Percentiles rank a stretch among this genome's conserved stretches.
Conservation (phyloP, 2,329 filamentous ascomycete genomes). For the Emericellopsis atlantica region DNA sequence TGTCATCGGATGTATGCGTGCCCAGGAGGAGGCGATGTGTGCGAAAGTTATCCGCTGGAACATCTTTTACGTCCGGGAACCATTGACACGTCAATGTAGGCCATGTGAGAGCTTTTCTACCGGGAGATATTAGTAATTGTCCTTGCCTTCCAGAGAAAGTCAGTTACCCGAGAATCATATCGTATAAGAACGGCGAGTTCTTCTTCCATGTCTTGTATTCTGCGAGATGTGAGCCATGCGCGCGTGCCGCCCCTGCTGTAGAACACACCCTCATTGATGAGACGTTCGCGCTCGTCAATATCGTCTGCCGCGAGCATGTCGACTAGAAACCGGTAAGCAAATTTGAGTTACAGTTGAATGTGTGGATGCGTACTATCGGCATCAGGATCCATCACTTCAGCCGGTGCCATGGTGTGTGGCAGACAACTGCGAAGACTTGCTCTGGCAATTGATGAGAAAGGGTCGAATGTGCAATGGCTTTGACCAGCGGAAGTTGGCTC, state of each 20-base stretch:
- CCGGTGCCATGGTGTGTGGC: slow-evolving; percentile 18
- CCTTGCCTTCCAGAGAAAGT: background rate
- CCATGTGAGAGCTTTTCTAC: slow-evolving; percentile 85
- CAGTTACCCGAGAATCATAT: slow-evolving; percentile 74
- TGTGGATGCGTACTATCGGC: slow-evolving; percentile 16
- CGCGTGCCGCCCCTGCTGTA: background rate
- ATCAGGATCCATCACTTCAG: slow-evolving; percentile 20
- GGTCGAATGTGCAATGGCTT: too few relatives aligned
- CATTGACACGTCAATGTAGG: slow-evolving; percentile 95
- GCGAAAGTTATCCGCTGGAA: slow-evolving; percentile 75
- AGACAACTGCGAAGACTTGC: too few relatives aligned
- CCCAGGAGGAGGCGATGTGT: slow-evolving; percentile 85
- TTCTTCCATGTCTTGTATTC: slow-evolving; percentile 99
- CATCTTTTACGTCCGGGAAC: slow-evolving; percentile 88
- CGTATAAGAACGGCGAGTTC: slow-evolving; percentile 95
- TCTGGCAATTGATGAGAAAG: too few relatives aligned
- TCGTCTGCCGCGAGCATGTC: slow-evolving; percentile 47
- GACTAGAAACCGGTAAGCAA: slow-evolving; percentile 22
- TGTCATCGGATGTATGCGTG: slow-evolving; percentile 81
- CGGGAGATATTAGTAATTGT: background rate
- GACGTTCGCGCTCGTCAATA: slow-evolving; percentile 63
- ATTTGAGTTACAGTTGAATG: slow-evolving; percentile 1
- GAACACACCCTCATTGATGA: slow-evolving; percentile 75
- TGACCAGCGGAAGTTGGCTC: background rate
- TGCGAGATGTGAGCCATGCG: slow-evolving; percentile 17